Evolutionary conservation across 306 rosid species (phyloP).

Genomic region (Vachellia pachyceras): DNA sequence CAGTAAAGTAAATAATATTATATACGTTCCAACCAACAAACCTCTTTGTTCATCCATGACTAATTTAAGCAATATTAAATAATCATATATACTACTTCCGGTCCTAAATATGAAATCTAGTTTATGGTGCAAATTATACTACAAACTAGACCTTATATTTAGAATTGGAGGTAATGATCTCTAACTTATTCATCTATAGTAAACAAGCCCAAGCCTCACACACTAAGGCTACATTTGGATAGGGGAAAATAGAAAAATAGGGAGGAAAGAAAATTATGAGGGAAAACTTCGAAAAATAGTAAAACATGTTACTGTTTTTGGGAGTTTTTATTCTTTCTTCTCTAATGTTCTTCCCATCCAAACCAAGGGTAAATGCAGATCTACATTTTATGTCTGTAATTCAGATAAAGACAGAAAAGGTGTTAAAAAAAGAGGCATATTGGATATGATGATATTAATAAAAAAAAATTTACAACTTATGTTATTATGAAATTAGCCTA

Average conservation of each 20-base stretch:
- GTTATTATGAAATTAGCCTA: not conserved
- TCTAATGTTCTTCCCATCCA: not conserved
- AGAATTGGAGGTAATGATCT: not conserved
- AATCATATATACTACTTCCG: no score
- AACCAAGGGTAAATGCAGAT: not conserved
- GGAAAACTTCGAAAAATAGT: not conserved
- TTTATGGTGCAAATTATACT: no score
- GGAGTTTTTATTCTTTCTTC: not conserved
- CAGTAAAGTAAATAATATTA: not conserved
- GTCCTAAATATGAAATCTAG: no score
- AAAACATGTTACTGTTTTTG: not conserved
- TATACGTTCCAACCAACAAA: not conserved
- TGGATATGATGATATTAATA: not conserved
- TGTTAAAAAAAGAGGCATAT: not conserved
- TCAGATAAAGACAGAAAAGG: not conserved
- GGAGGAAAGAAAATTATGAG: not conserved
- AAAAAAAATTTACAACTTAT: not conserved
- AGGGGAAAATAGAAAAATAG: not conserved
- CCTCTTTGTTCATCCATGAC: not conserved
- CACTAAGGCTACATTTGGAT: not conserved
- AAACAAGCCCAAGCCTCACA: not conserved
- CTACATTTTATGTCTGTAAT: not conserved
- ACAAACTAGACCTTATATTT: no score
- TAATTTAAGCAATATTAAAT: not conserved
- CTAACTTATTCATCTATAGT: not conserved